Conservation (phyloP, 202 grass and related monocot genomes). For the Panicum virgatum region DNA sequence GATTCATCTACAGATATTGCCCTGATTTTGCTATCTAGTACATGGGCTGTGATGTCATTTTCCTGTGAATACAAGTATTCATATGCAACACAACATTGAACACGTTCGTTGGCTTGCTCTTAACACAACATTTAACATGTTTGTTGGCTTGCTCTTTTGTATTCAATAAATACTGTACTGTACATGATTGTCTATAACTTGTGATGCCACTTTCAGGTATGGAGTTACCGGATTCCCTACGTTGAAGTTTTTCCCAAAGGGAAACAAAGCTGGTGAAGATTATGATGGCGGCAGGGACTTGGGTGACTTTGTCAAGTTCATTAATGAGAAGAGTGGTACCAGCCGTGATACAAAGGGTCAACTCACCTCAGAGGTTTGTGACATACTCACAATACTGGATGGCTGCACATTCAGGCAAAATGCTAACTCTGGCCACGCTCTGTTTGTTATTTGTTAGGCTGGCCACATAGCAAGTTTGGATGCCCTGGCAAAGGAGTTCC, state of each 20-base stretch:
- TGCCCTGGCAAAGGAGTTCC: slow-evolving; percentile 74
- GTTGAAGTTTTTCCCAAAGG: slow-evolving; percentile 78
- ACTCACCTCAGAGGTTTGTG: slow-evolving; percentile 68
- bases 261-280: slow-evolving; percentile 83
- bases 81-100: background rate
- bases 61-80: slow-evolving; percentile 2
- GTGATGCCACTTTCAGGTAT: slow-evolving; percentile 29
- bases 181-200: background rate
- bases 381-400: background rate
- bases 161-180: background rate
- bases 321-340: slow-evolving; percentile 72
- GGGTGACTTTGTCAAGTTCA: slow-evolving; percentile 65
- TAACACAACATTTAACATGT: background rate
- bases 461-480: slow-evolving; percentile 60
- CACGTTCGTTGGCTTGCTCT: background rate
- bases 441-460: slow-evolving; percentile 44
- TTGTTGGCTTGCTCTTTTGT: background rate
- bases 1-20: slow-evolving; percentile 9
- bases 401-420: background rate
- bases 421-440: background rate
- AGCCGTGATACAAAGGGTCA: slow-evolving; percentile 68
- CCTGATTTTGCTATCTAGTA: background rate
- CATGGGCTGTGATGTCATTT: background rate
- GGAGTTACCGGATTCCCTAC: slow-evolving; percentile 62
- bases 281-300: slow-evolving; percentile 65